Base-by-base conservation (phyloP, 768 basidiomycete genomes). In the Pisolithus microcarpus region DNA sequence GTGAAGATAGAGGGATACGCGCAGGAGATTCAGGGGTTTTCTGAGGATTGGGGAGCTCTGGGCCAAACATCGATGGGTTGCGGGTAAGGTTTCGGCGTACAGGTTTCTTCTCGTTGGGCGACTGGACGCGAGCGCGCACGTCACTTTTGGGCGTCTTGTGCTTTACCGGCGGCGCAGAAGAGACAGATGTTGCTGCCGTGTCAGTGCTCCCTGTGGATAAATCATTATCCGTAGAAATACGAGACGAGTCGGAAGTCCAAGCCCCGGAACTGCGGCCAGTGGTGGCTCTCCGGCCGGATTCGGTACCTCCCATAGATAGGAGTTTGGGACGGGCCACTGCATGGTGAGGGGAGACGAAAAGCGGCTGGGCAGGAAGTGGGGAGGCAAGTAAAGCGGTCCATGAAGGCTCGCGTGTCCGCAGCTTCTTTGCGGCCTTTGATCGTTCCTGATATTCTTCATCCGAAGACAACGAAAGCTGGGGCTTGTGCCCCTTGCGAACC, bases 401-500 rank as follows among this genome's bases (percentile, higher is more conserved):
- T 15, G 67, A 60, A 23, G 56, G 64, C 51, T 65, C 75, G 55
- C 51, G 54, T 18, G 65, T 69, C 48, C 79, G 74, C 45, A 74
- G 68, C 67, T 83, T 87, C 76, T 88, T 89, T 21, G 74, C 81
- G 34, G 72, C 73, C 55, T 72, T 73, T 38, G 72, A 75, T 36
- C 85, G 77, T 21, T 74, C 58, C 64, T 81, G 82, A 68, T 89
- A 85, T 60, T 88, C 87, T 56, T 88, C 87, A 59, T 89, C 87
- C 18, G 83, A 85, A 11, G 86, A 85, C 21, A 79, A 69, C 38
- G 73, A 79, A 69, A 61, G 69, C 73, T 42, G 73, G 43, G 71
- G 66, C 37, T 55, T 60, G 39, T 70, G 70, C 55, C 60, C 67
- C 62, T 61, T 74, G 64, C 63, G 50, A 43, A 52, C 10, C 50